Evolutionary conservation across 768 basidiomycete genomes (phyloP), one percentile per base, ranked within the genome.

Genomic region (Psilocybe azurescens): DNA sequence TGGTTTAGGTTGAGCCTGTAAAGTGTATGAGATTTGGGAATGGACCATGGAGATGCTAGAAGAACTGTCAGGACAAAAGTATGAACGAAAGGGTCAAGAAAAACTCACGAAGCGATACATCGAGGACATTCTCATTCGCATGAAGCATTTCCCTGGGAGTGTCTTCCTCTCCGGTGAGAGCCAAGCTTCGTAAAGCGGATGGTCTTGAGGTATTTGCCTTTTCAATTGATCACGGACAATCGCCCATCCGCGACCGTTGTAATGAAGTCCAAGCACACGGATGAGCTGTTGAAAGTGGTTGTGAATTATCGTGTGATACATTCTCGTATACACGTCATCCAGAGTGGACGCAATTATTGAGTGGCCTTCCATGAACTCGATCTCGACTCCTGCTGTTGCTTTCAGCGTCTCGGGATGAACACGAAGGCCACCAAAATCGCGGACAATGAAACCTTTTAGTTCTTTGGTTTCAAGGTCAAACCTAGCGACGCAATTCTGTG

Each of bases 231-330:
- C 68, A 14, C 83, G 75, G 24, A 86, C 81, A 11, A 86, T 67
- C 9, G 73, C 73, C 83, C 85, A 87, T 3, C 84, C 85, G n/a
- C 67, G 72, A 16, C 85, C 84, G 52, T 78, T 82, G 67, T 86
- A 83, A 68, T 87, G 86, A 14, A 87, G 72, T 10, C 77, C 84
- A 58, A 87, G 79, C 5, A 87, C 80, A 2, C 86, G 81, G 58
- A 86, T 83, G 47, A 86, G 79, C 62, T 83, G 85, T 65, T 87
- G 86, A 30, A 87, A 73, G 54, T 87, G 85, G 62, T 86, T 86
- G 72, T 86, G 84, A 56, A 86, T 78, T 62, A 83, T 75, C 2
- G 84, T 82, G 73, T 86, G 85, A 65, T 86, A 86, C 79, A 84
- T 82, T 56, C 82, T 77, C 39, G 77, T 81, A 65, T 86, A 85